Evolutionary conservation across 345 rosid species (phyloP), one percentile per base, ranked within the genome.

Genomic region (Gossypium turneri): DNA sequence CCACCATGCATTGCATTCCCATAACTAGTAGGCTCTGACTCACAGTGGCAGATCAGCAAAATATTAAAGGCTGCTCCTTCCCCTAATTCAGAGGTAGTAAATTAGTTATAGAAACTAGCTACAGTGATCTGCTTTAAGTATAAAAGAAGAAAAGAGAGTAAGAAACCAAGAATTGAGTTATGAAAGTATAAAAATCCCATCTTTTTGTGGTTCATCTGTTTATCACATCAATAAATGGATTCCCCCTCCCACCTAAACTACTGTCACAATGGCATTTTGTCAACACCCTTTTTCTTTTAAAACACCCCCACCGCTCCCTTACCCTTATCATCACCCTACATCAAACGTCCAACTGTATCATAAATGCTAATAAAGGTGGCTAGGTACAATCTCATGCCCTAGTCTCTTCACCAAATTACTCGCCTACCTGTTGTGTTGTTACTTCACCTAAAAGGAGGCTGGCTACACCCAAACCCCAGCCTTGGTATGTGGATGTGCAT

Each of bases 341-440:
- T 67, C 73, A 20, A 80, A 73, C 75, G 11, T 48, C 65, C 84
- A 85, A 77, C 88, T 2, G 69, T 7, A 25, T 62, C 78, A 64
- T 77, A 29, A 79, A 79, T 77, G n/a, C 56, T 60, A 4, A 2
- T 48, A 9, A 48, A 48, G n/a, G 8, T 17, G 5, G 9, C 57
- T 51, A 51, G 4, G 9, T 6, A 7, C 2, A 4, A 15, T 17
- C 58, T n/a, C 22, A 45, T 52, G 69, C 72, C 19, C 59, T 25
- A 25, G 2, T 64, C 70, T 4, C 12, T 38, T 64, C 50, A 52
- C 66, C 78, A 66, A 71, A 67, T 73, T 64, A 65, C 80, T 67
- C 15, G 4, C 41, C 29, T 34, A 34, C 7, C 41, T 34, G 41
- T 34, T 4, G 41, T 34, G 3, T 27, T 38, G 22, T 16, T 65